Evolutionary conservation across 306 rosid species (phyloP).

Genomic region (Fagus sylvatica): DNA sequence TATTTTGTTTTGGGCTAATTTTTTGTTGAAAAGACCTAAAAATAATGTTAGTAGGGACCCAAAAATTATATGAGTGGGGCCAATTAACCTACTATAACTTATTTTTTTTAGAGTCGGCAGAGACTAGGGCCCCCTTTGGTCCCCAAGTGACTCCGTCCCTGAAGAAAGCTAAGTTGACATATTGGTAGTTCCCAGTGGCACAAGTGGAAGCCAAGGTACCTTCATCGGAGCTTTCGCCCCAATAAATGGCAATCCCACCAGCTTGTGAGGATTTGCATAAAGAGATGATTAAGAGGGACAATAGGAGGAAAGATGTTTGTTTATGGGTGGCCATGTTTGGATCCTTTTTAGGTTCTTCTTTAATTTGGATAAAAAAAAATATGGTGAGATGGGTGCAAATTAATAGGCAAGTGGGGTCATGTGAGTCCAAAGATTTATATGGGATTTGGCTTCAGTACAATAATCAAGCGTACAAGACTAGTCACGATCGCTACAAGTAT

Average conservation of each 20-base stretch:
- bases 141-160: too few relatives aligned
- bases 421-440: neutral
- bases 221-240: conserved; percentile 55
- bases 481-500: too few relatives aligned
- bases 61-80: too few relatives aligned
- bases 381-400: neutral
- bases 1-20: too few relatives aligned
- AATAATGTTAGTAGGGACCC: too few relatives aligned
- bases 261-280: conserved; percentile 25
- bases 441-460: too few relatives aligned
- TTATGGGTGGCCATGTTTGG: conserved; percentile 42
- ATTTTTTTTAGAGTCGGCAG: too few relatives aligned
- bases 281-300: conserved; percentile 35
- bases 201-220: conserved; percentile 53
- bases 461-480: too few relatives aligned
- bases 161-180: conserved; percentile 60
- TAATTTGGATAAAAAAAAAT: neutral
- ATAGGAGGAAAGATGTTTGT: conserved; percentile 19
- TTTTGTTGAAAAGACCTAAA: too few relatives aligned
- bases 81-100: too few relatives aligned
- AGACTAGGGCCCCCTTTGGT: too few relatives aligned
- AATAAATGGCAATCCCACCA: conserved; percentile 51
- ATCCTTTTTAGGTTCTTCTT: neutral
- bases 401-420: conserved; percentile 26
- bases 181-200: conserved; percentile 54